These are phyloP conservation scores for Lablab purpureus DNA, from an alignment of 306 rosid genomes.

Conservation along the genomic window DNA sequence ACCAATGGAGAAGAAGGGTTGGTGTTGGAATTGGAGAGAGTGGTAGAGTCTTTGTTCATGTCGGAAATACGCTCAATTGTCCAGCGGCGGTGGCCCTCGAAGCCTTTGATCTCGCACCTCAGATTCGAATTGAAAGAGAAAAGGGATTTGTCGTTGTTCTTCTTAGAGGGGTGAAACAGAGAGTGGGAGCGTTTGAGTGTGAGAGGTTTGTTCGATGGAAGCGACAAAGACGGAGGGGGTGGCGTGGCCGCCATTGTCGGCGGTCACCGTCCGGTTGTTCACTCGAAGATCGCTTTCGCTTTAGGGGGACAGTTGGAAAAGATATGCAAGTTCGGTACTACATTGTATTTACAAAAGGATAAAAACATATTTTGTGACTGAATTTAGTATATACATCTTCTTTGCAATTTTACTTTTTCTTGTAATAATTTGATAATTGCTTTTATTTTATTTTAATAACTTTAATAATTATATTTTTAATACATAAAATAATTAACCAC, in stretches of 20 bases:
- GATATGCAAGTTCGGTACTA: background rate
- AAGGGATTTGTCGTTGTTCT: background rate
- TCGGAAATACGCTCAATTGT: conserved; percentile 52
- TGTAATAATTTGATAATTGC: too few relatives aligned
- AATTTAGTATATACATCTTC: too few relatives aligned
- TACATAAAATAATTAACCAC: too few relatives aligned
- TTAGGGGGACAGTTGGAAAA: conserved; percentile 4
- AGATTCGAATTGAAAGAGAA: conserved; percentile 29
- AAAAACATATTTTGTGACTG: too few relatives aligned
- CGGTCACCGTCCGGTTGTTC: conserved; percentile 38
- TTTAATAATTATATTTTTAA: too few relatives aligned
- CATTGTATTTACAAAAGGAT: background rate
- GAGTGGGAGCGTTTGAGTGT: conserved; percentile 37
- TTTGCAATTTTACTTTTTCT: too few relatives aligned
- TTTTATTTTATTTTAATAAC: too few relatives aligned
- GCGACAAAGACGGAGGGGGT: conserved; percentile 48
- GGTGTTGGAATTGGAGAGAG: conserved; percentile 32
- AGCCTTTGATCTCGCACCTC: conserved; percentile 71
- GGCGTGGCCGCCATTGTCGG: conserved; percentile 78
- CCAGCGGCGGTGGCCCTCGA: conserved; percentile 59
- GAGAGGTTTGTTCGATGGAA: conserved; percentile 43
- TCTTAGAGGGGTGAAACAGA: conserved; percentile 29
- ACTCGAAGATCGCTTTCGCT: conserved; percentile 7
- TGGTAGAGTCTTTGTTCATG: conserved; percentile 51
- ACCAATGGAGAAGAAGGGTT: conserved; percentile 46